These are phyloP conservation scores for Aspergillus fijiensis DNA, from an alignment of 2,329 filamentous ascomycete species.

Conservation along the genomic window DNA sequence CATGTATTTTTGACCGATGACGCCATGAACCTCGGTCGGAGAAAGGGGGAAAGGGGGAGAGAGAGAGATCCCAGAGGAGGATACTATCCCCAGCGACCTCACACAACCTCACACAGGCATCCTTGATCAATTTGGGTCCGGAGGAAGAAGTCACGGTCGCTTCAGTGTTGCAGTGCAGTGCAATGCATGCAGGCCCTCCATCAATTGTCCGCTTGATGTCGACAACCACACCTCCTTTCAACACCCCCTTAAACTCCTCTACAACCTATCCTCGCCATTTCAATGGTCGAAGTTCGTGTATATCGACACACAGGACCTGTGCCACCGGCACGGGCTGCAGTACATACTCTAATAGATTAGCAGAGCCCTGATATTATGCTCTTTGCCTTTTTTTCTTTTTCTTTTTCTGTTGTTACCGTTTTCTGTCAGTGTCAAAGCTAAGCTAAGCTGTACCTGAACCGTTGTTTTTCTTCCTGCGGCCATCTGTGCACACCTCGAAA, in stretches of 20 bases:
- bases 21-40: not conserved
- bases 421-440: conserved; percentile 8
- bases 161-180: not conserved
- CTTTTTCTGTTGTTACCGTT: conserved; percentile 3
- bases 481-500: not conserved
- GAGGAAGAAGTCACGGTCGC: not conserved
- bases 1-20: not conserved
- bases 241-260: not conserved
- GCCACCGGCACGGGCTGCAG: conserved; percentile 11
- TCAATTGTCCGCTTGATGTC: not conserved
- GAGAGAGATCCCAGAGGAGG: not conserved
- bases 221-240: not conserved
- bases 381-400: conserved; percentile 3
- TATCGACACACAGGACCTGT: conserved; percentile 12
- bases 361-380: not conserved
- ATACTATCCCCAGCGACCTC: not conserved
- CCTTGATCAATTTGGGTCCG: not conserved
- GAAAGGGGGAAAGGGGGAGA: not conserved
- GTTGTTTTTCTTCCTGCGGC: not conserved
- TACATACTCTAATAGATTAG: conserved; percentile 17
- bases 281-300: conserved; percentile 10
- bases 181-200: not conserved
- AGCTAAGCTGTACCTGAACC: not conserved
- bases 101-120: not conserved
- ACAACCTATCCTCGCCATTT: not conserved